These are phyloP conservation scores for Areca catechu DNA, from an alignment of 176 grass and related monocot species.

Conservation along the genomic window DNA sequence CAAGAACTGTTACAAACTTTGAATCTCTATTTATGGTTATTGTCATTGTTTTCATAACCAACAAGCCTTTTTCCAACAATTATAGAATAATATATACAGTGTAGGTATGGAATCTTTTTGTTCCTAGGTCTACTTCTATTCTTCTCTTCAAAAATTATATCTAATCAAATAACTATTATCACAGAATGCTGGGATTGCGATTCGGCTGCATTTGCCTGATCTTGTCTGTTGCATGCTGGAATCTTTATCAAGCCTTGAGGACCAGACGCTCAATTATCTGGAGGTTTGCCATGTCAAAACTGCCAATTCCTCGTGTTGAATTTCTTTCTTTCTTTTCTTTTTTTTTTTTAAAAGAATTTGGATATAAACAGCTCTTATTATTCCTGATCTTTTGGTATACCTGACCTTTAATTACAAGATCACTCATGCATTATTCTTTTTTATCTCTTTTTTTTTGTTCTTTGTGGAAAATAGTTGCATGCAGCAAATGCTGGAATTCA, in stretches of 20 bases:
- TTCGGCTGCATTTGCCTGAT: conserved; percentile 70
- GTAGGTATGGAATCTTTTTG: too few relatives aligned
- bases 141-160: too few relatives aligned
- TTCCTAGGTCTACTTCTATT: too few relatives aligned
- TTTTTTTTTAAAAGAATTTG: neutral
- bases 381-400: too few relatives aligned
- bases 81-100: too few relatives aligned
- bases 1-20: too few relatives aligned
- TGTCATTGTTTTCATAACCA: too few relatives aligned
- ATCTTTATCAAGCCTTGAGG: conserved; percentile 92
- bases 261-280: conserved; percentile 95
- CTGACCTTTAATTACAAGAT: too few relatives aligned
- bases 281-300: conserved; percentile 50
- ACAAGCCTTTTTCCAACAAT: too few relatives aligned
- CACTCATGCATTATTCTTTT: neutral
- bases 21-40: too few relatives aligned
- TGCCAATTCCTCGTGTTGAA: neutral
- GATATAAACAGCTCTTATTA: too few relatives aligned
- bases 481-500: conserved; percentile 84
- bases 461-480: conserved; percentile 66
- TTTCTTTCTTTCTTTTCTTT: neutral
- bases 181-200: conserved; percentile 67
- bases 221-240: conserved; percentile 95
- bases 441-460: neutral
- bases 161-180: neutral